Conservation (phyloP, 371 early-diverging fungal genomes). For the Caulochytrium protostelioides region DNA sequence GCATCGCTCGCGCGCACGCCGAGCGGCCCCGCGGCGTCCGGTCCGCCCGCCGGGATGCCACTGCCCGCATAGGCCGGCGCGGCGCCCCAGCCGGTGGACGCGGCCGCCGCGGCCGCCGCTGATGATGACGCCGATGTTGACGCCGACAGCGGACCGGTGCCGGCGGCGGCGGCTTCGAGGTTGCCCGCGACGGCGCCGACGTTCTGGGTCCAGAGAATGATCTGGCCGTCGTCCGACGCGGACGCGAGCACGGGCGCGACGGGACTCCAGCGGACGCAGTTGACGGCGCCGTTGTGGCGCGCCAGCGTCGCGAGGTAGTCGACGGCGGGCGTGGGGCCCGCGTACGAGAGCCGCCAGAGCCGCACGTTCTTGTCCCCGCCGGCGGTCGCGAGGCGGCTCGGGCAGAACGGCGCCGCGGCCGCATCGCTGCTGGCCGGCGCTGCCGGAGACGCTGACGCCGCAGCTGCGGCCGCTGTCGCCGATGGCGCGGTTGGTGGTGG, state of each 20-base stretch:
- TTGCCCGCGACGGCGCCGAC: background rate
- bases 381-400: constrained; percentile 62
- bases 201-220: constrained; percentile 28
- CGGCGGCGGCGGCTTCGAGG: background rate
- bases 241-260: constrained; percentile 62
- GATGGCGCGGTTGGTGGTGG: background rate
- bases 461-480: no score
- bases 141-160: background rate
- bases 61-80: no score
- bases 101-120: no score
- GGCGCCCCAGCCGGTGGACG: no score
- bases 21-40: no score
- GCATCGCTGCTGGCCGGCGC: no score
- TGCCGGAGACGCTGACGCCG: no score
- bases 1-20: no score
- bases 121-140: no score
- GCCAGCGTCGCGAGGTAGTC: constrained; percentile 64
- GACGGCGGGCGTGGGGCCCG: constrained; percentile 24
- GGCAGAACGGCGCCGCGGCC: no score
- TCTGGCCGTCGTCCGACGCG: constrained; percentile 49
- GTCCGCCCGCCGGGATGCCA: no score
- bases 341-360: constrained; percentile 21
- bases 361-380: constrained; percentile 78
- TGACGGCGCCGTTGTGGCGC: constrained; percentile 72
- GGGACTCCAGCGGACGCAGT: constrained; percentile 86